These are phyloP conservation scores for Pleurozium schreberi DNA, from an alignment of 225 moss, liverwort and hornwort genomes.

Conservation along the genomic window DNA sequence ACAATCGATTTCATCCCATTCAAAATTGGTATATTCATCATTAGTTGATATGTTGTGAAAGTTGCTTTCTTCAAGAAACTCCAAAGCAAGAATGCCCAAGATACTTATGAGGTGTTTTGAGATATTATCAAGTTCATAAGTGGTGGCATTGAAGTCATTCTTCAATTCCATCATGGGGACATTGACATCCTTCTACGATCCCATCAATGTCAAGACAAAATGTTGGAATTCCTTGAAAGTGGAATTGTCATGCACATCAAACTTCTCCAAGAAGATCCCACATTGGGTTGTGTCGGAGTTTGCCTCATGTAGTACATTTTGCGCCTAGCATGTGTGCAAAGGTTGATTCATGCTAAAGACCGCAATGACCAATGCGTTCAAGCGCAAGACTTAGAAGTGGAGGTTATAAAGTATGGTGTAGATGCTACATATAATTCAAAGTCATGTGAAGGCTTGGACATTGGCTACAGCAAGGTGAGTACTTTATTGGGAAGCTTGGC, in stretches of 20 bases:
- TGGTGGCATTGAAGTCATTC: neutral
- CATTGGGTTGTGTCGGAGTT: neutral
- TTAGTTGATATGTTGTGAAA: neutral
- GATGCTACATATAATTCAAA: neutral
- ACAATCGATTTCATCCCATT: fast-evolving
- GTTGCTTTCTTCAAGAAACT: neutral
- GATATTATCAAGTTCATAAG: neutral
- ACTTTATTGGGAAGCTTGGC: neutral
- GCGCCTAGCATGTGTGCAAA: neutral
- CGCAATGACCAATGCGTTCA: neutral
- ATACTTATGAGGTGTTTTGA: neutral
- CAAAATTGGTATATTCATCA: neutral
- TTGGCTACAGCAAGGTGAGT: neutral
- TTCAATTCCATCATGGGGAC: neutral
- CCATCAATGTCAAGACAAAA: neutral
- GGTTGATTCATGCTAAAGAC: neutral
- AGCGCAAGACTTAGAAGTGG: neutral
- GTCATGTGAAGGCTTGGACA: neutral
- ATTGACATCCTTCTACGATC: neutral
- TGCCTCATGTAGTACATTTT: neutral
- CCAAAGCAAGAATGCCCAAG: neutral
- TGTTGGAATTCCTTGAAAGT: neutral
- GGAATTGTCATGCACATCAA: neutral
- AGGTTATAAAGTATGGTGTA: neutral
- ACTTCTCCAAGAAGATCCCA: neutral